Conservation (phyloP, 2,329 filamentous ascomycete species). For the Malbranchea zuffiana region DNA sequence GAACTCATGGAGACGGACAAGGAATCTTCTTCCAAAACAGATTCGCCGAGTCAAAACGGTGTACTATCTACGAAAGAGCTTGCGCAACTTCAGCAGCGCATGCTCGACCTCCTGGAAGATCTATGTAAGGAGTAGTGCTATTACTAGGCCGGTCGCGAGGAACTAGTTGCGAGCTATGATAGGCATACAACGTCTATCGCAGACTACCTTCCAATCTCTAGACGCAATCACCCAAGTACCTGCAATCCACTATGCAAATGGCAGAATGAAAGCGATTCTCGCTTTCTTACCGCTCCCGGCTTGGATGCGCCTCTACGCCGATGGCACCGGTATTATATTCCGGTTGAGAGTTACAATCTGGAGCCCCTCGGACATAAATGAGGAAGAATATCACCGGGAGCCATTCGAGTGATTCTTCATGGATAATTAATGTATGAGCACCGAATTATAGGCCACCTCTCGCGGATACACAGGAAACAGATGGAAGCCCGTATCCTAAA, state of each 20-base stretch:
- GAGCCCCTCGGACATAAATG: no score
- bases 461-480: no score
- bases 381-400: no score
- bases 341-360: no score
- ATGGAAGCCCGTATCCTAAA: no score
- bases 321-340: no score
- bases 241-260: neutral
- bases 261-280: neutral
- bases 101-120: slow-evolving; percentile 43
- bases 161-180: neutral
- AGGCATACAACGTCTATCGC: neutral
- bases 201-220: neutral
- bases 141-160: neutral
- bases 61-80: slow-evolving; percentile 34
- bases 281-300: neutral
- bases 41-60: slow-evolving; percentile 12
- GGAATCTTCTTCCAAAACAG: neutral
- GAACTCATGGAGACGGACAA: slow-evolving; percentile 7
- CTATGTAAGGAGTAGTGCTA: slow-evolving; percentile 30
- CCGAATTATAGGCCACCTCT: no score
- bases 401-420: no score
- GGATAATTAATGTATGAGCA: no score
- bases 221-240: neutral
- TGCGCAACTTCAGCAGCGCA: slow-evolving; percentile 35
- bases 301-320: no score